Base-by-base conservation (phyloP, 495 filamentous ascomycete genomes). In the Penicillium odoratum region DNA sequence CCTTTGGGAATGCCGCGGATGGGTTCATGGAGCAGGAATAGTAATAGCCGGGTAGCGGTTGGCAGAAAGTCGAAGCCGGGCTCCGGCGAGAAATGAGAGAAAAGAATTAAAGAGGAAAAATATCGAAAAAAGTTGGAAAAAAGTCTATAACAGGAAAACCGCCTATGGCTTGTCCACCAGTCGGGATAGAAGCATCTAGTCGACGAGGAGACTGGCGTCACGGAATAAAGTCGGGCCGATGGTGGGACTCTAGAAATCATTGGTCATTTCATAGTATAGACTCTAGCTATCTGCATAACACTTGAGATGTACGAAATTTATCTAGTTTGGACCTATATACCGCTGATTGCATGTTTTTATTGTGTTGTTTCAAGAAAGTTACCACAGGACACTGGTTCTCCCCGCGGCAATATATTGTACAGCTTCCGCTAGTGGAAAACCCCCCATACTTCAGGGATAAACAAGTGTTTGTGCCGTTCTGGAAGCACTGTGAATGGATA, bases 1-100 rank as follows among this genome's bases (percentile, higher is more conserved):
- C 74, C 67, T 78, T 79, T 40, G 76, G 76, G 61, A 79, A 69
- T 57, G 70, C 67, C 58, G 73, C 69, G 49, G 74, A 73, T 59
- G 74, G 60, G 65, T 70, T 77, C 76, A 79, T 79, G 48, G 54
- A 62, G 64, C 10, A 60, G 16, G 29, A 46, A 55, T n/a, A 11
- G 51, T 64, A 58, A 61, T 66, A 52, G 40, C 57, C 57, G 58
- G 42, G 56, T 36, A 51, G 49, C 51, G 47, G 56, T 65, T 62
- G 58, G 51, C 51, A 28, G 42, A 16, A 45, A 18, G 57, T 49
- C 33, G 53, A 51, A 34, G 46, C 42, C 21, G 44, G 31, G 25
- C 33, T 56, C 13, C 29, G n/a, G 25, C 21, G 48, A 53, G 34
- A 13, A 18, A 48, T 40, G 15, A 5, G 34, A 47, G 26, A 42